These are phyloP conservation scores for Paraconiothyrium brasiliense DNA, from an alignment of 2,329 filamentous ascomycete species.

Conservation along the genomic window DNA sequence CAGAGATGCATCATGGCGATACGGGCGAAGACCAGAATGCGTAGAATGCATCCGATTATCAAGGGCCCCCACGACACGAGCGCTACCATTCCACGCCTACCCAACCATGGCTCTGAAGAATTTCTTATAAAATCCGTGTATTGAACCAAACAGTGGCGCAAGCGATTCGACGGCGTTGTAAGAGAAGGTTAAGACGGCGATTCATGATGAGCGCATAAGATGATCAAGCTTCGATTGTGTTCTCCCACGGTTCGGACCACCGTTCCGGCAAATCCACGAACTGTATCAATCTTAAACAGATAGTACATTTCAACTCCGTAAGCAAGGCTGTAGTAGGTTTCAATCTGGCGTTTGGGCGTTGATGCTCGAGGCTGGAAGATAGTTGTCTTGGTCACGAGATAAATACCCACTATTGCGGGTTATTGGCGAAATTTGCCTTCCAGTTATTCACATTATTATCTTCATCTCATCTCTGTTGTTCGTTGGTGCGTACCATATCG, in stretches of 20 bases:
- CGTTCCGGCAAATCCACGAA: not conserved
- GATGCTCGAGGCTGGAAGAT: slow-evolving; percentile 1
- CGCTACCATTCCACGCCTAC: too few species aligned
- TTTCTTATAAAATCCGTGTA: not conserved
- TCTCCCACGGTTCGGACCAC: not conserved
- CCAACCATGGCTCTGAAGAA: not conserved
- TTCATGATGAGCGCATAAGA: not conserved
- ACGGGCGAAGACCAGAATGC: slow-evolving; percentile 39
- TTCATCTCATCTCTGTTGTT: not conserved
- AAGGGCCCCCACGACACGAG: not conserved
- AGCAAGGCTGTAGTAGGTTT: not conserved
- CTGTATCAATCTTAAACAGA: not conserved
- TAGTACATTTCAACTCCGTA: not conserved
- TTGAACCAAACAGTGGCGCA: not conserved
- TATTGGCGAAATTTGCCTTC: not conserved
- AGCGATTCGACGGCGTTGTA: not conserved
- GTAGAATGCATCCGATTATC: slow-evolving; percentile 23
- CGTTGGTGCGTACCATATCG: not conserved
- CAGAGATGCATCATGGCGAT: slow-evolving; percentile 46
- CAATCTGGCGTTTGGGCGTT: slow-evolving; percentile 3
- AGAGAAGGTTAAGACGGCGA: not conserved
- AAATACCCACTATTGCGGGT: slow-evolving; percentile 2
- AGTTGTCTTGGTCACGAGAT: not conserved
- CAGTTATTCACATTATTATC: slow-evolving; percentile 1
- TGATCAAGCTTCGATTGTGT: not conserved